A percentile compares a stretch with the other conserved stretches of the same genome.
Evolutionary conservation across 495 filamentous ascomycete species (phyloP).

Genomic region (Tetracladium setigerum): DNA sequence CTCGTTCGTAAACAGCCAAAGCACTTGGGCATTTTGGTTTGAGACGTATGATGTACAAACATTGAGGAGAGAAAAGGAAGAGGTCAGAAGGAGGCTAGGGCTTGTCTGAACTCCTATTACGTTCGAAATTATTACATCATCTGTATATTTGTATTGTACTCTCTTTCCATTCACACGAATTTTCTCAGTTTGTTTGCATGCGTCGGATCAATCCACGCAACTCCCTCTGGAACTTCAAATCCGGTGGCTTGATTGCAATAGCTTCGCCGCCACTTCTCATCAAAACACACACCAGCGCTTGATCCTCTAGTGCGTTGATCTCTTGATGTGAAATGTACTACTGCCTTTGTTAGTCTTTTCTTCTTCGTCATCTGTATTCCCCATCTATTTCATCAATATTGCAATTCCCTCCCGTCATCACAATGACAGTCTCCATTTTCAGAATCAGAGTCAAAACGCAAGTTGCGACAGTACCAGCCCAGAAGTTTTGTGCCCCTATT

Average conservation of each 20-base stretch:
- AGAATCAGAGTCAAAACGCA: too few relatives aligned
- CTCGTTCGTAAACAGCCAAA: slow-evolving; percentile 10
- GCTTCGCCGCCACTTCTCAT: slow-evolving; percentile 30
- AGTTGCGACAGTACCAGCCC: slow-evolving; percentile 26
- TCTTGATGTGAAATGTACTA: slow-evolving; percentile 33
- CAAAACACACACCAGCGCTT: slow-evolving; percentile 30
- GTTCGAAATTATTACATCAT: too few relatives aligned
- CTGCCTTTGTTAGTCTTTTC: too few relatives aligned
- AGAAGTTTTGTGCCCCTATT: slow-evolving; percentile 30
- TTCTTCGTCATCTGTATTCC: too few relatives aligned
- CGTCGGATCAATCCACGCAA: slow-evolving; percentile 33
- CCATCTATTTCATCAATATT: too few relatives aligned
- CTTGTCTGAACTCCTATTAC: too few relatives aligned
- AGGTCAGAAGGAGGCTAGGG: slow-evolving; percentile 14
- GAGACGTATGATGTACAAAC: slow-evolving; percentile 14
- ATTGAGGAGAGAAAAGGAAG: slow-evolving; percentile 13
- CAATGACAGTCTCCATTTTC: too few relatives aligned
- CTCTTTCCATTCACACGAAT: too few relatives aligned
- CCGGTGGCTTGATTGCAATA: slow-evolving; percentile 28
- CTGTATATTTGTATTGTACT: too few relatives aligned
- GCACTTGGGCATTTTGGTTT: slow-evolving; percentile 21
- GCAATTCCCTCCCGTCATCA: too few relatives aligned
- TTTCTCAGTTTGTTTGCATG: slow-evolving; percentile 11
- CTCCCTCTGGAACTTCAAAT: slow-evolving; percentile 27
- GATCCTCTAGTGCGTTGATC: slow-evolving; percentile 29